phyloP scores from a whole-genome alignment of 2,329 filamentous ascomycete species.

The Hypoxylon sp. region DNA sequence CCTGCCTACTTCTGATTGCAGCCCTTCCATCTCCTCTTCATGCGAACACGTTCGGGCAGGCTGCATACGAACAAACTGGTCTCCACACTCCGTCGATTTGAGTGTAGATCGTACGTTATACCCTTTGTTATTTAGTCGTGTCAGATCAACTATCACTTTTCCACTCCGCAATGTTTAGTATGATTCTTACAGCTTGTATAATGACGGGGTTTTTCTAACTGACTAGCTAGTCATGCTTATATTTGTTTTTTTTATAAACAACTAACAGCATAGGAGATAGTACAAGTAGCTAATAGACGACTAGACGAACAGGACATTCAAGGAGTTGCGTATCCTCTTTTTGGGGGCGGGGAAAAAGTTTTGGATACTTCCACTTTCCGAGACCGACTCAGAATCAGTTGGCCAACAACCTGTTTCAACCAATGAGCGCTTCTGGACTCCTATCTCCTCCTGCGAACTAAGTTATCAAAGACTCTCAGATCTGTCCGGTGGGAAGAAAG shows the following conservation, averaged over 20 bases:
- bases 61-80: constrained; percentile 60
- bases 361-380: constrained; percentile 54
- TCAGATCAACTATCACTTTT: constrained; percentile 44
- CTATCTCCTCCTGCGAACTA: constrained; percentile 50
- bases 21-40: constrained; percentile 55
- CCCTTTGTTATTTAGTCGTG: constrained; percentile 36
- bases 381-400: constrained; percentile 57
- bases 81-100: constrained; percentile 53
- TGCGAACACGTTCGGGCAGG: constrained; percentile 65
- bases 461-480: constrained; percentile 52
- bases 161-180: background rate
- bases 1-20: constrained; percentile 58
- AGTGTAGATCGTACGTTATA: constrained; percentile 44
- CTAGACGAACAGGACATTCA: constrained; percentile 33
- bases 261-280: constrained; percentile 13
- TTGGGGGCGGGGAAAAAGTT: constrained; percentile 48
- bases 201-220: constrained; percentile 14
- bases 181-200: constrained; percentile 4
- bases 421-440: constrained; percentile 51
- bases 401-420: constrained; percentile 50
- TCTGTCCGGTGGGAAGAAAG: constrained; percentile 51
- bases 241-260: background rate
- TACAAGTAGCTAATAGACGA: constrained; percentile 37
- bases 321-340: constrained; percentile 42
- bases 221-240: background rate